phyloP scores from a whole-genome alignment of 148 eudicot species.

The Gaultheria prostrata region DNA sequence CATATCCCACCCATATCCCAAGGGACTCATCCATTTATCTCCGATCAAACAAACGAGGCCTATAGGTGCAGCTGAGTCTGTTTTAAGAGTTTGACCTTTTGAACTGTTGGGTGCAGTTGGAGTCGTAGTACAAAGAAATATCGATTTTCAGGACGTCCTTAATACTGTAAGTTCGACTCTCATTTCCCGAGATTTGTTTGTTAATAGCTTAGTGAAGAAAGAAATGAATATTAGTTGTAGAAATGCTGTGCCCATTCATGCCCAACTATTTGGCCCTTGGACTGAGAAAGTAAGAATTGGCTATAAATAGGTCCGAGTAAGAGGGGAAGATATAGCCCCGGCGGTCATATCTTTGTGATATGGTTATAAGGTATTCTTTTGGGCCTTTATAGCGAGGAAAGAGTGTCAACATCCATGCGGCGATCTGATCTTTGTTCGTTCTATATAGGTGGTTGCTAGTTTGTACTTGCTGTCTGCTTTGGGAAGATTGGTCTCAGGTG shows the following conservation, averaged over 20 bases:
- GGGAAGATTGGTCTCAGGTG: slow-evolving; percentile 83
- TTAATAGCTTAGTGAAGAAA: neutral
- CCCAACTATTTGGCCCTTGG: neutral
- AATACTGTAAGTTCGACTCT: neutral
- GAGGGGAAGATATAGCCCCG: neutral
- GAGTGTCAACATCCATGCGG: neutral
- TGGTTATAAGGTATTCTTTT: neutral
- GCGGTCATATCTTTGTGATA: neutral
- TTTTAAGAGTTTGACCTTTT: slow-evolving; percentile 40
- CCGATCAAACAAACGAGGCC: too few relatives aligned
- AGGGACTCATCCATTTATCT: too few relatives aligned
- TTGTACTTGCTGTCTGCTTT: slow-evolving; percentile 74
- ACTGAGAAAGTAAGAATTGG: neutral
- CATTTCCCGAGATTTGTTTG: neutral
- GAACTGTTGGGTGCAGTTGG: neutral
- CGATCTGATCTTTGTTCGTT: neutral
- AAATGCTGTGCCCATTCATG: neutral
- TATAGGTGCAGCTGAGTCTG: slow-evolving; percentile 99
- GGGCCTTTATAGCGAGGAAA: neutral
- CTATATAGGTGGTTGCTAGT: slow-evolving; percentile 61
- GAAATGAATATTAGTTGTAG: neutral
- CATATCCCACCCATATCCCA: too few relatives aligned
- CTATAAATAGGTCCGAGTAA: neutral
- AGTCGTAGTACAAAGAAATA: neutral
- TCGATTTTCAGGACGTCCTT: neutral